Evolutionary conservation across 2,329 filamentous ascomycete species (phyloP).

Genomic region (Calonectria honghensis): DNA sequence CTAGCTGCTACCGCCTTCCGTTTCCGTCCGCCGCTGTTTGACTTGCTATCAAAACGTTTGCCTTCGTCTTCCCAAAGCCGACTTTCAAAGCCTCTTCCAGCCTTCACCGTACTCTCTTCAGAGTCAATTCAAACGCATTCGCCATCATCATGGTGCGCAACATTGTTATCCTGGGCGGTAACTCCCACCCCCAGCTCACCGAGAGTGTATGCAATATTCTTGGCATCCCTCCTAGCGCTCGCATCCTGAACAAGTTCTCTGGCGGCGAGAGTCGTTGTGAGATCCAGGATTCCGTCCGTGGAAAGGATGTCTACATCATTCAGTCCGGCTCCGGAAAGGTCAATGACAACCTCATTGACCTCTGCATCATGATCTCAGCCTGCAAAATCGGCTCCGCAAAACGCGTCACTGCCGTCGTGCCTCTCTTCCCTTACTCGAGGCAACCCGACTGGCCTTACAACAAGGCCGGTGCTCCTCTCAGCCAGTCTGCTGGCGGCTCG

Average conservation of each 20-base stretch:
- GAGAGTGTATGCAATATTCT: conserved; percentile 92
- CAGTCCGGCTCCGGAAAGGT: conserved; percentile 94
- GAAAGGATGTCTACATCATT: conserved; percentile 99
- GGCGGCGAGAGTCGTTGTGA: conserved; percentile 96
- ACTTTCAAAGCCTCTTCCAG: conserved; percentile 29
- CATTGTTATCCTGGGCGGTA: conserved; percentile 94
- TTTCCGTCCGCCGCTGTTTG: conserved; percentile 52
- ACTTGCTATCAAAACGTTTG: conserved; percentile 51
- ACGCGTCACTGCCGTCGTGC: conserved; percentile 93
- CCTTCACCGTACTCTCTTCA: conserved; percentile 33
- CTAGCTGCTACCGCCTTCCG: conserved; percentile 51
- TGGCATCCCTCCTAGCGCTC: conserved; percentile 88
- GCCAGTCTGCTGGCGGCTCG: conserved; percentile 72
- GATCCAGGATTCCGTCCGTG: conserved; percentile 96
- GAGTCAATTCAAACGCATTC: conserved; percentile 41
- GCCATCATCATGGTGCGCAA: conserved; percentile 86
- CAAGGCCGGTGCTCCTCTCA: conserved; percentile 92
- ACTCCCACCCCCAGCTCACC: conserved; percentile 91
- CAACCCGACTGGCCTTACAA: conserved; percentile 98
- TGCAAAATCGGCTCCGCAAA: conserved; percentile 96
- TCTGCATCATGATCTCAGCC: conserved; percentile 98
- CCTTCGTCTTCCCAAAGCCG: conserved; percentile 40
- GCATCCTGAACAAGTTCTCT: conserved; percentile 92
- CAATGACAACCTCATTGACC: conserved; percentile 97
- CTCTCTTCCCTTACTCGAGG: conserved; percentile 96